Conservation (phyloP, 805 yeast genomes). For the Candida vaughaniae region DNA sequence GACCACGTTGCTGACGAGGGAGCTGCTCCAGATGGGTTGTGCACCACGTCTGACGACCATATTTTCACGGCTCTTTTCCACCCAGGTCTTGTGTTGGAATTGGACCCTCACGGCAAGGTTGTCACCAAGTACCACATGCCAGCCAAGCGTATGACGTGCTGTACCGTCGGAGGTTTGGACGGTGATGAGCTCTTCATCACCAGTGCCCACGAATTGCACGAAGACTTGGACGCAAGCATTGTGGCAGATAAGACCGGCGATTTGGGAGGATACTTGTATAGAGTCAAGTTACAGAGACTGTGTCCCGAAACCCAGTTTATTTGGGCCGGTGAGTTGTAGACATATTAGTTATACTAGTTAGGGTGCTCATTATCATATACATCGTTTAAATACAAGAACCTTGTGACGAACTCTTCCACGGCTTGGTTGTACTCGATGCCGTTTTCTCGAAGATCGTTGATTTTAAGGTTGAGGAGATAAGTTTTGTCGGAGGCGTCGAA, state of each 20-base stretch:
- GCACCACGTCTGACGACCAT: conserved; percentile 52
- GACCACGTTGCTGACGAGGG: conserved; percentile 25
- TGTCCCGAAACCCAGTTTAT: conserved; percentile 8
- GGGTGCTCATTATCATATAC: too few species aligned
- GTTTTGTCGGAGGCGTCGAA: conserved; percentile 46
- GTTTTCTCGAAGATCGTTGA: conserved; percentile 58
- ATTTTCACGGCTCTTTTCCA: conserved; percentile 71
- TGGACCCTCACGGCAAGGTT: conserved; percentile 48
- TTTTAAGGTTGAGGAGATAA: conserved; percentile 60
- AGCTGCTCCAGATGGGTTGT: conserved; percentile 78
- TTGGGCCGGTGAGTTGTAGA: conserved; percentile 6
- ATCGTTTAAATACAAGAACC: too few species aligned
- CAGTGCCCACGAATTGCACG: conserved; percentile 54
- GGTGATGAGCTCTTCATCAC: conserved; percentile 64
- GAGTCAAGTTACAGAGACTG: conserved; percentile 4
- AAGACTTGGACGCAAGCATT: conserved; percentile 22
- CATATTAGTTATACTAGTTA: too few species aligned
- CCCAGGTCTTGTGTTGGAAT: conserved; percentile 54
- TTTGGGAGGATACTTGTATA: conserved; percentile 49
- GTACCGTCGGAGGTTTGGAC: conserved; percentile 62
- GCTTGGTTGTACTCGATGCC: conserved; percentile 67
- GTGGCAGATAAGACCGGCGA: conserved; percentile 22
- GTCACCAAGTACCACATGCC: conserved; percentile 58
- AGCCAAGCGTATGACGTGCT: conserved; percentile 60
- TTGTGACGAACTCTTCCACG: conserved; percentile 65